These are phyloP conservation scores for Vanilla planifolia DNA, from an alignment of 106 monocot genomes.

Conservation along the genomic window DNA sequence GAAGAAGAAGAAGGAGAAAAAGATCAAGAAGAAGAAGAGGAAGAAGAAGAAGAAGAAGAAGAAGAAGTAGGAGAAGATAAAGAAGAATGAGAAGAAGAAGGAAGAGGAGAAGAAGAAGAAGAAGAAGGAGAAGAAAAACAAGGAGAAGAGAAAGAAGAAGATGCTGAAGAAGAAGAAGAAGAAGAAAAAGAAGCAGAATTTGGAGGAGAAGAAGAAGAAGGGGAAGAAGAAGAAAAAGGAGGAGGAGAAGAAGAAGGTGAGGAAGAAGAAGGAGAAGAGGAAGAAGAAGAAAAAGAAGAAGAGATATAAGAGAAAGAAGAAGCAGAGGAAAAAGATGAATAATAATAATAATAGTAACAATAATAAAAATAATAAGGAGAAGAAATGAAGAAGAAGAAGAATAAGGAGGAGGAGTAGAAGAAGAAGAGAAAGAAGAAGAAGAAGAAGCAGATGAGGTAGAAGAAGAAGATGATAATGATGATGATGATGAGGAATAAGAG, in stretches of 20 bases:
- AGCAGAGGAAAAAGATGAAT: too few relatives aligned
- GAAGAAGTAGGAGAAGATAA: too few relatives aligned
- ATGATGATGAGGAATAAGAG: neutral
- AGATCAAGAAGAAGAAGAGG: neutral
- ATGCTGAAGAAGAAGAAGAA: neutral
- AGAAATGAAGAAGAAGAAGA: neutral
- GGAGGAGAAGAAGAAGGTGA: neutral
- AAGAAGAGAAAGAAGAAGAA: neutral
- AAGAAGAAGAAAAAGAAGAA: neutral
- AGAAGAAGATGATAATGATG: neutral
- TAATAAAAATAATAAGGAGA: neutral
- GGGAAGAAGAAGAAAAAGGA: neutral
- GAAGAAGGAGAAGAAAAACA: neutral
- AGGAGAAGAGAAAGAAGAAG: neutral
- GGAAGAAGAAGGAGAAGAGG: neutral
- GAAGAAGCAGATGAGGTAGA: neutral
- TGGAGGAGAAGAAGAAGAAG: neutral
- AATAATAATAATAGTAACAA: too few relatives aligned
- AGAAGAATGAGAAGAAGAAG: too few relatives aligned
- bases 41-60: neutral
- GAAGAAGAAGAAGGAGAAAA: neutral
- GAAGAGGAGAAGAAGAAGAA: neutral
- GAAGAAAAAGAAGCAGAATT: neutral
- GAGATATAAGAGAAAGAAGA: too few relatives aligned
- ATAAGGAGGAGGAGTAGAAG: neutral